Evolutionary conservation across 768 basidiomycete genomes (phyloP).

Genomic region (Rhodotorula graminis): DNA sequence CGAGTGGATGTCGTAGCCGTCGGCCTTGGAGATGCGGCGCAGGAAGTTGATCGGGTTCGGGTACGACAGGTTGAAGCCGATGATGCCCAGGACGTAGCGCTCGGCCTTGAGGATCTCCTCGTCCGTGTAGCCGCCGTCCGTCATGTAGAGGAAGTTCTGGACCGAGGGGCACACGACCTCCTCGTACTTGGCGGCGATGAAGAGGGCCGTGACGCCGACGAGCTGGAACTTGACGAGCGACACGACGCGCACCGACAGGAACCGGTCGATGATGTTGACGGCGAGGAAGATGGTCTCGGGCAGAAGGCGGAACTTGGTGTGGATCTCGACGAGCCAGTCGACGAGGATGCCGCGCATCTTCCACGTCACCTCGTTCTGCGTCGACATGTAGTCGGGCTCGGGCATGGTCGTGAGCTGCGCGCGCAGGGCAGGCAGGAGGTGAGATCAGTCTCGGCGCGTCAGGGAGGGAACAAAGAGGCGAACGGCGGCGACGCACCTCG

Average conservation of each 20-base stretch:
- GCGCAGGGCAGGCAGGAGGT: neutral
- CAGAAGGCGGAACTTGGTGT: conserved; percentile 73
- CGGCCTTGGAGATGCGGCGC: conserved; percentile 84
- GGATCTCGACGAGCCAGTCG: conserved; percentile 91
- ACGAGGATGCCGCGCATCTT: conserved; percentile 80
- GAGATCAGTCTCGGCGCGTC: too few species aligned
- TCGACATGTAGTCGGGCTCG: conserved; percentile 72
- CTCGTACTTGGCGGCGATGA: conserved; percentile 86
- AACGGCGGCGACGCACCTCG: conserved; percentile 57
- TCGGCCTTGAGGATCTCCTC: conserved; percentile 84
- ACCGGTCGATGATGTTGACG: conserved; percentile 72
- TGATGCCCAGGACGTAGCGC: conserved; percentile 74
- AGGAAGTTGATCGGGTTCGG: conserved; percentile 87
- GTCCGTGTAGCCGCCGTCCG: conserved; percentile 69
- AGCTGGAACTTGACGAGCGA: conserved; percentile 81
- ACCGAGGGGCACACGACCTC: conserved; percentile 85
- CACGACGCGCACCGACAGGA: conserved; percentile 64
- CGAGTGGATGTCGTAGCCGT: conserved; percentile 78
- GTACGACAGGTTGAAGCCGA: conserved; percentile 79
- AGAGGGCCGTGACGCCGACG: conserved; percentile 80
- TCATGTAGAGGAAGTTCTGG: conserved; percentile 69
- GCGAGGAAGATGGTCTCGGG: conserved; percentile 89
- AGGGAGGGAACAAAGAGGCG: too few species aligned
- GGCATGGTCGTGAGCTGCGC: conserved; percentile 70
- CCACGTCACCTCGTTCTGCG: conserved; percentile 79